Base-by-base conservation (phyloP, 2,329 filamentous ascomycete species). In the Pseudopyrenochaeta lycopersici region DNA sequence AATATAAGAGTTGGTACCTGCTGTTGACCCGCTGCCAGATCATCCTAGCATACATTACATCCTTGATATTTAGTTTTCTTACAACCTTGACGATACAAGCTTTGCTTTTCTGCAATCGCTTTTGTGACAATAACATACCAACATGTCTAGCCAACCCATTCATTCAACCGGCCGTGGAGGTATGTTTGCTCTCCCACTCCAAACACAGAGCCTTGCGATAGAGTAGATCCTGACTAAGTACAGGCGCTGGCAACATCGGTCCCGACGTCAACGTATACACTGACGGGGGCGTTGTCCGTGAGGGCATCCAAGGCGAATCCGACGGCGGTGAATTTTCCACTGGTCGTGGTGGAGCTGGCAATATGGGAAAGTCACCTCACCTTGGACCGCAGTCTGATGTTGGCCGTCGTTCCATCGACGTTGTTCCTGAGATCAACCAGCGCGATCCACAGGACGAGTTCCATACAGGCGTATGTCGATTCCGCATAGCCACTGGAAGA, bases 241-340 rank as follows among this genome's bases (percentile, higher is more conserved):
- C 55, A 86, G 84, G 84, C 60, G 80, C 83, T 56, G 84, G 84
- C 58, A 87, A 87, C 70, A 86, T 86, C 56, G 80, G 82, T 52
- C 76, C 75, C 30, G 84, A 86, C 64, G 45, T 67, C 27, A 79
- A 75, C 23, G 66, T 77, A 75, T 81, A 81, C 67, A 72, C 73
- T 40, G 79, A 81, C 57, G 79, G 74, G 54, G 73, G 70, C 60
- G 80, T 82, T 54, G 69, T 79, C 35, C 79, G 79, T 65, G 79
- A 81, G 68, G 79, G 78, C 54, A 43, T 72, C 27, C 65, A 72
- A 52, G 77, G 77, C 61, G 71, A 76, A 41, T 70, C 74, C 33
- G 51, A 44, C 12, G 64, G 73, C 39, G 70, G 70, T 18, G 75
- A 78, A 15, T 80, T 76, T 71, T 78, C 75, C 36, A 75, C 70